A percentile compares a stretch with the other conserved stretches of the same genome.
These are phyloP conservation scores for Lepidium aucheri DNA, from an alignment of 345 rosid species.

Conservation along the genomic window DNA sequence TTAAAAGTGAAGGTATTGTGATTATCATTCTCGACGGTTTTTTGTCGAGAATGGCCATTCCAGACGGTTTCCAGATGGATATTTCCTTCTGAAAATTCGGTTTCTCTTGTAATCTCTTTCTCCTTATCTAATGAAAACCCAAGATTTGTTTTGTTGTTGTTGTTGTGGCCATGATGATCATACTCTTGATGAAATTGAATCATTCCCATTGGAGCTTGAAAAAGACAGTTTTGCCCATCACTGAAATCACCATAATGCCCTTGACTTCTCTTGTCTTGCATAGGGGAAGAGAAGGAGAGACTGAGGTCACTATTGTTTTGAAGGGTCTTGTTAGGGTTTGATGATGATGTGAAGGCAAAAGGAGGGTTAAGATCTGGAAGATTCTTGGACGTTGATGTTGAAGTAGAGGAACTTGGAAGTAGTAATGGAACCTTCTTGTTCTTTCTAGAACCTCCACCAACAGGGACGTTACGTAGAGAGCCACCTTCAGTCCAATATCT, in stretches of 20 bases:
- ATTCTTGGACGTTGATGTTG: slow-evolving; percentile 12
- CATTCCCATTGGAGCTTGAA: slow-evolving; percentile 23
- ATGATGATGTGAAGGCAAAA: slow-evolving; percentile 19
- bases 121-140: slow-evolving; percentile 18
- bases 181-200: slow-evolving; percentile 25
- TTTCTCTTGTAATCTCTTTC: not conserved
- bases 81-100: too few species aligned
- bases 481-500: slow-evolving; percentile 34
- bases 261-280: slow-evolving; percentile 10
- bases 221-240: slow-evolving; percentile 19
- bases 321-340: slow-evolving; percentile 21
- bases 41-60: too few species aligned
- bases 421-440: slow-evolving; percentile 23
- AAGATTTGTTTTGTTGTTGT: not conserved
- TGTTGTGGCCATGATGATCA: slow-evolving; percentile 13
- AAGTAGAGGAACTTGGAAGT: slow-evolving; percentile 13
- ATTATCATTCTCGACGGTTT: not conserved
- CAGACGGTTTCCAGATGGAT: too few species aligned
- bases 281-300: slow-evolving; percentile 14
- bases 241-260: slow-evolving; percentile 9
- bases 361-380: slow-evolving; percentile 28
- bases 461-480: slow-evolving; percentile 31
- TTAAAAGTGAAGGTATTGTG: slow-evolving; percentile 1
- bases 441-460: slow-evolving; percentile 30
- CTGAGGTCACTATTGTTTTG: slow-evolving; percentile 9